Conservation (phyloP, 371 early-diverging fungal genomes). For the Mortierella sp. region DNA sequence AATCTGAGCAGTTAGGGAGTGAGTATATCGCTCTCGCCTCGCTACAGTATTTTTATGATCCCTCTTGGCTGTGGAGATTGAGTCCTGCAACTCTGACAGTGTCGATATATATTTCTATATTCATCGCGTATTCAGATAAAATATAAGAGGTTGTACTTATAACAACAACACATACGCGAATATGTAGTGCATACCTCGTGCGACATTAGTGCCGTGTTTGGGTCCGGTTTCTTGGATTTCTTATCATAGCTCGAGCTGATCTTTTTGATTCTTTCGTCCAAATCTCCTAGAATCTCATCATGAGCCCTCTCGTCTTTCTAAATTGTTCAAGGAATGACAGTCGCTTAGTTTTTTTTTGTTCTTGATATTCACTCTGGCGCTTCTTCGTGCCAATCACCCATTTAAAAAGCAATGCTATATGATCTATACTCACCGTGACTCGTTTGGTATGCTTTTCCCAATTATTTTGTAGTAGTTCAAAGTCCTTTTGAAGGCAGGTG, state of each 20-base stretch:
- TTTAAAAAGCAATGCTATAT: too few species aligned
- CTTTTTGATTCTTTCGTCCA: constrained; percentile 54
- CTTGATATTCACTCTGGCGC: background rate
- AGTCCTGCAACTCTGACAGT: constrained; percentile 50
- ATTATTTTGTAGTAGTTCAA: constrained; percentile 45
- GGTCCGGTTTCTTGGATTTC: constrained; percentile 53
- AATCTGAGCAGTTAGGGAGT: constrained; percentile 50
- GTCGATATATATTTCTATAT: constrained; percentile 56
- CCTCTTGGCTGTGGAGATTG: constrained; percentile 39
- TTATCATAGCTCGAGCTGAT: constrained; percentile 47
- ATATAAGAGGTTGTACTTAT: background rate
- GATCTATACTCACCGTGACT: constrained; percentile 29
- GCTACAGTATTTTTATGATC: constrained; percentile 51
- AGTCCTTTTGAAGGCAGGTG: constrained; percentile 50
- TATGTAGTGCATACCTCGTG: constrained; percentile 42
- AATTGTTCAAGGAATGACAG: background rate
- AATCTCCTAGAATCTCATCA: constrained; percentile 47
- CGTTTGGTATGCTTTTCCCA: constrained; percentile 57
- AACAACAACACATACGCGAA: background rate
- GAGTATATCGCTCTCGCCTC: constrained; percentile 45
- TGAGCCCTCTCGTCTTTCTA: constrained; percentile 56
- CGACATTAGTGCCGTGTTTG: constrained; percentile 44
- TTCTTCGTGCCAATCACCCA: too few species aligned
- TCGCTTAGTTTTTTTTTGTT: background rate
- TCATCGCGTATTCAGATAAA: too few species aligned